Base-by-base conservation (phyloP, 768 basidiomycete species). In the Chiua virens region DNA sequence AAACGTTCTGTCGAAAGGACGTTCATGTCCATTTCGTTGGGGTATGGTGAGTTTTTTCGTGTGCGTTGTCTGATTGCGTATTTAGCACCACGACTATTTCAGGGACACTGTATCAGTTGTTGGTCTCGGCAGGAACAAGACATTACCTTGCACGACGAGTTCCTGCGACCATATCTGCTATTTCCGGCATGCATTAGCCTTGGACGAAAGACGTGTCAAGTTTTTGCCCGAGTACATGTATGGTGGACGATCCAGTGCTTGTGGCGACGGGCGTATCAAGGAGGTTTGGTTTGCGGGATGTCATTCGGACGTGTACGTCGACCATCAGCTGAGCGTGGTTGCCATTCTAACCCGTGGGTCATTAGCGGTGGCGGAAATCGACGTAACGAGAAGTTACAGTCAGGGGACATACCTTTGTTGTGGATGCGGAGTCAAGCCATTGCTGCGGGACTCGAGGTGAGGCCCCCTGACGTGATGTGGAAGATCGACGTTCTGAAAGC, bases 61-160 rank as follows among this genome's bases (percentile, higher is more conserved):
- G 13, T 4, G 28, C 13, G 1, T 41, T 37, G 15, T 22, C 21
- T 47, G 23, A 28, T 15, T 7, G 23, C 11, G 17, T 38, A 17
- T 30, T 48, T 9, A 42, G 15, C 20, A 17, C 5, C 30, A 30
- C 7, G 15, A 11, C 17, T 10, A 27, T 27, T 4, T 5, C 43
- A 78, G 76, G 77, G 78, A 78, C 28, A 76, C 76, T 1, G 77
- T 78, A 5, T 78, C 78, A 3, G 75, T 78, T 0, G 66, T 79
- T 38, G 75, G 78, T 6, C 11, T 76, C 3, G 35, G 66, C 3
- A 58, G 75, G 37, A 56, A 50, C 13, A 64, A 53, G 13, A 62
- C 52, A 20, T 49, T 75, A 8, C 74, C 77, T 6, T 54, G 50
- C 20, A 72, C 73, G 8, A 64, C 62, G 17, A 52, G 50, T 8